Percentiles rank a stretch among this genome's conserved stretches.
phyloP scores from a whole-genome alignment of 2,329 filamentous ascomycete species.

The Aspergillus costaricaensis region DNA sequence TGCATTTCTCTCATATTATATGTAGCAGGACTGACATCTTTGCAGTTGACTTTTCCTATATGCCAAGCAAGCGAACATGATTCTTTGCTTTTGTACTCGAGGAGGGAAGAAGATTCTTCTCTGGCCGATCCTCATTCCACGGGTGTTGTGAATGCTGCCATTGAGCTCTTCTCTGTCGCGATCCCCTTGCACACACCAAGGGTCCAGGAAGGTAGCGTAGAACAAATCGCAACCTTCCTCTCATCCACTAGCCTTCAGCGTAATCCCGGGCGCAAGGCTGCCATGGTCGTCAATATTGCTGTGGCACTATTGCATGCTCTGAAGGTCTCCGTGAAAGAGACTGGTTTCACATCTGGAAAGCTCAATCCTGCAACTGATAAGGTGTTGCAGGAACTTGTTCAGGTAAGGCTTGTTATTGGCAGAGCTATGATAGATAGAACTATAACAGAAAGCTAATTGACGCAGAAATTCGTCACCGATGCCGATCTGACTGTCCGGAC shows the following conservation, averaged over 20 bases:
- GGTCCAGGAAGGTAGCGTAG: conserved; percentile 92
- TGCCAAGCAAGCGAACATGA: conserved; percentile 88
- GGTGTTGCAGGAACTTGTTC: conserved; percentile 67
- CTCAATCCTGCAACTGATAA: conserved; percentile 78
- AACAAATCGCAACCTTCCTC: conserved; percentile 90
- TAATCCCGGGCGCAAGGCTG: conserved; percentile 83
- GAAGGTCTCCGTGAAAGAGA: conserved; percentile 82
- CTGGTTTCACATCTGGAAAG: conserved; percentile 69
- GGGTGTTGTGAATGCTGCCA: conserved; percentile 91
- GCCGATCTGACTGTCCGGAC: conserved; percentile 83
- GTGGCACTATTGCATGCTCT: conserved; percentile 77
- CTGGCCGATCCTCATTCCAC: conserved; percentile 81
- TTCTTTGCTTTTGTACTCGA: conserved; percentile 73
- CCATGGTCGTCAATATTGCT: conserved; percentile 87
- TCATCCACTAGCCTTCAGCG: conserved; percentile 76
- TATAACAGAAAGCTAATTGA: conserved; percentile 5
- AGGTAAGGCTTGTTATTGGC: conserved; percentile 59
- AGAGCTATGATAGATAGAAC: not conserved
- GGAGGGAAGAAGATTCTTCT: conserved; percentile 49
- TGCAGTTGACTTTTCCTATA: conserved; percentile 60
- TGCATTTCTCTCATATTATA: not conserved
- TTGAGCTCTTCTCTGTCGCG: conserved; percentile 87
- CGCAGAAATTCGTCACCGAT: conserved; percentile 71
- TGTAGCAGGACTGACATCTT: conserved; percentile 16
- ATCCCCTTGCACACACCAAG: conserved; percentile 86